Evolutionary conservation across 192 early-diverging fungal genomes (phyloP), one percentile per base, ranked within the genome.

Genomic region (Thamnidium elegans): DNA sequence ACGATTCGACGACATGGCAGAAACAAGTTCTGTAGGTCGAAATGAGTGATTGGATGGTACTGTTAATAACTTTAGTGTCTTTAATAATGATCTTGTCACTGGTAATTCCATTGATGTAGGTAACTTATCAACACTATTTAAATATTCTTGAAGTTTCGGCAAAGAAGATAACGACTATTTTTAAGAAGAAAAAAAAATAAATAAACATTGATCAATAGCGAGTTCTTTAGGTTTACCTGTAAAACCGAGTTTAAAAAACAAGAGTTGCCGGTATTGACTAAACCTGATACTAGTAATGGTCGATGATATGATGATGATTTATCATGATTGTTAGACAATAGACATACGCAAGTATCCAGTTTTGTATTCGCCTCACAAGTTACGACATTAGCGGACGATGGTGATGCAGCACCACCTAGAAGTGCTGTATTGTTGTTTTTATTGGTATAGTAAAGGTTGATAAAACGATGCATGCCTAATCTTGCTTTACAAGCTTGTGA

Each of bases 241-340:
- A 96, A 60, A 8, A 93, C 90, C 21, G 89, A 90, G 77, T 96
- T 96, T 72, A 96, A 82, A 65, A 96, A 96, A 72, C 94, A 96
- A 39, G 91, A 91, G 69, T 96, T 96, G 51, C 94, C 94, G 19
- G 89, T 84, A 58, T 96, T 96, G 52, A 89, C 79, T 47, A 96
- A 79, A 7, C 94, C 94, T 2, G 65, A 58, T 36, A 67, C 56
- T 15, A 66, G 39, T 39, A 39, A 39, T 9, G 23, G 45, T 36
- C 9, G 54, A 34, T 39, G 36, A 39, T 39, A 10, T 1, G 7
- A 6, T 39, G 9, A 6, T 9, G 36, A n/a, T n/a, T n/a, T 6
- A 39, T 45, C 43, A 19, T 26, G 20, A n/a, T 44, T 21, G 13
- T 59, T 13, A 43, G 21, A 30, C 5, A 21, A 19, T 23, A 59